Percentiles rank a stretch among this genome's conserved stretches.
phyloP scores from a whole-genome alignment of 2,329 filamentous ascomycete species.

The Colletotrichum gigasporum region DNA sequence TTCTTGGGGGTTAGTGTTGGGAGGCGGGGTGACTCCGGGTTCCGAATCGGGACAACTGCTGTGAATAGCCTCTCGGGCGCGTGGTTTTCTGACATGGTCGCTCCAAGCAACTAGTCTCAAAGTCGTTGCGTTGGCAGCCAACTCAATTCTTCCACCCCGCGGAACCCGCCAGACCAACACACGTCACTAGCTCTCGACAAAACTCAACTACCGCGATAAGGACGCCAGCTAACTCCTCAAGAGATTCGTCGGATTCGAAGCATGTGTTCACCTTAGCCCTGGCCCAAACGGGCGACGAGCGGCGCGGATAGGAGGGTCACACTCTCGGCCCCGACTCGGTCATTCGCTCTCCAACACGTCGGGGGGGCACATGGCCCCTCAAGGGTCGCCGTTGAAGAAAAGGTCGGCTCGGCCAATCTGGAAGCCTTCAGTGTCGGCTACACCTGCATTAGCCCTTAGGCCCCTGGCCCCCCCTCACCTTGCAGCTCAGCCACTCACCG shows the following conservation, averaged over 20 bases:
- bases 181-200: background rate
- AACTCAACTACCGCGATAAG: background rate
- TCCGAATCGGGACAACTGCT: background rate
- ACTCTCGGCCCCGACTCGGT: constrained; percentile 26
- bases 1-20: too few relatives aligned
- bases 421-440: background rate
- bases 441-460: constrained; percentile 29
- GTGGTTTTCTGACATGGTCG: too few relatives aligned
- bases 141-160: too few relatives aligned
- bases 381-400: constrained; percentile 8
- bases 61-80: background rate
- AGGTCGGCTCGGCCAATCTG: background rate
- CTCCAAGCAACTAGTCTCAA: too few relatives aligned
- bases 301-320: constrained; percentile 10
- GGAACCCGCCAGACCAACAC: background rate
- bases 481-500: constrained; percentile 10
- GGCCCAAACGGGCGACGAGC: constrained; percentile 6
- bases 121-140: too few relatives aligned
- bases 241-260: background rate
- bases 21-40: background rate
- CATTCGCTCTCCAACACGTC: constrained; percentile 4
- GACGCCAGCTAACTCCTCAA: background rate
- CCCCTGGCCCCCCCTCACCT: too few relatives aligned
- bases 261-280: constrained; percentile 20
- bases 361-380: constrained; percentile 17